Conservation (phyloP, 148 eudicot genomes). For the Fagopyrum homotropicum region DNA sequence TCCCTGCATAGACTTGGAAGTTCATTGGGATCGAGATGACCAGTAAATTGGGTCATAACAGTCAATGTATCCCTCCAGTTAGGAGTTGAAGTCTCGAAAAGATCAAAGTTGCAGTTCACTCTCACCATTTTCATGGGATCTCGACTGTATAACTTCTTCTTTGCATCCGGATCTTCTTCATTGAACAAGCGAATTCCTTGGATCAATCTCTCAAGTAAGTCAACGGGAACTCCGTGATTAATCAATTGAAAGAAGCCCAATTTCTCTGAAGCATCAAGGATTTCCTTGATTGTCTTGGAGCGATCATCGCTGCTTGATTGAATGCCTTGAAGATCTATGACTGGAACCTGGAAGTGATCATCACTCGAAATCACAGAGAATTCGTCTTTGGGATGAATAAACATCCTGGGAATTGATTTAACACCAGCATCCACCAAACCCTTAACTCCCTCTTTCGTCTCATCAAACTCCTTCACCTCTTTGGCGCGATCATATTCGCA, state of each 20-base stretch:
- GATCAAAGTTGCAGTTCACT: neutral
- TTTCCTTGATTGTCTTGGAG: neutral
- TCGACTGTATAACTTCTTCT: too few relatives aligned
- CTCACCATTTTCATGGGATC: too few relatives aligned
- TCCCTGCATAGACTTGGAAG: slow-evolving; percentile 1
- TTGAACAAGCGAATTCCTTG: too few relatives aligned
- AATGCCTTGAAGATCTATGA: slow-evolving; percentile 8
- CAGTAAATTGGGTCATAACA: neutral
- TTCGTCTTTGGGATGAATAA: neutral
- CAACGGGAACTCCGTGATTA: too few relatives aligned
- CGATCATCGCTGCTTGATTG: neutral
- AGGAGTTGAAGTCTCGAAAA: neutral
- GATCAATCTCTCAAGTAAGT: too few relatives aligned
- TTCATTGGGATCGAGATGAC: neutral
- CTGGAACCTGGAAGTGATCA: slow-evolving; percentile 2
- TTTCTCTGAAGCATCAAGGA: slow-evolving; percentile 4
- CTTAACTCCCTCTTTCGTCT: neutral
- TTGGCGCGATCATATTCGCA: neutral
- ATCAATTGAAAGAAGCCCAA: too few relatives aligned
- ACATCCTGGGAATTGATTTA: neutral
- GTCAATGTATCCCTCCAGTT: slow-evolving; percentile 5
- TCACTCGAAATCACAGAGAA: neutral
- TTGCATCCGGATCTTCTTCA: too few relatives aligned
- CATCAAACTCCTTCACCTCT: neutral
- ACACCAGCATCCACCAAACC: neutral